Evolutionary conservation across 495 filamentous ascomycete genomes (phyloP), one percentile per base, ranked within the genome.

Genomic region (Chaetomidium leptoderma): DNA sequence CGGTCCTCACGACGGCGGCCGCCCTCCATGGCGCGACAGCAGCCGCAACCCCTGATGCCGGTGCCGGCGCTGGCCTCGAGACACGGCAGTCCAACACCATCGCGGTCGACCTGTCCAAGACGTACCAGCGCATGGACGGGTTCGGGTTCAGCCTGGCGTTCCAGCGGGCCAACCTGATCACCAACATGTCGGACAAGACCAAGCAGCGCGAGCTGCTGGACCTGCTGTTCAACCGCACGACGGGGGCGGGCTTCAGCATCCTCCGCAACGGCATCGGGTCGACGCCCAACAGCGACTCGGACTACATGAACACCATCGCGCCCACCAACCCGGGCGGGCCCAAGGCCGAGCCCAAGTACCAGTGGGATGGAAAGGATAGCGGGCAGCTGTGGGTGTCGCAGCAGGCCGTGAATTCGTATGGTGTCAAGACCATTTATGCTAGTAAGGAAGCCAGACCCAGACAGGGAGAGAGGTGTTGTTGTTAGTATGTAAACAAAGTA

Each of bases 261-360:
- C 58, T 84, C 37, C 78, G 81, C 8, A 81, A 79, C 57, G 77
- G 81, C 21, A 80, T 84, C 63, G 80, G 80, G 9, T 80, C 78
- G 0, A 73, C 69, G 46, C 70, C 72, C 3, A 71, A 74, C 64
- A 70, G 66, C 44, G 64, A 64, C 42, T 68, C 63, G 26, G 78
- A 81, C 64, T 70, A 74, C 46, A 78, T 78, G 74, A 74, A 78
- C 61, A 72, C 73, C 1, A 75, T 79, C 23, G 72, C 72, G 30
- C 78, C 79, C 0, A 72, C 67, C 57, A 69, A 70, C 53, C 78
- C 79, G 7, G 74, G 74, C 17, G 63, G 67, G 24, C 73, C 80
- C 0, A 63, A 49, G n/a, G 69, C 68, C 0, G 55, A 65, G 27
- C 74, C 76, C 1, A 60, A 73, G 35, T 83, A 82, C 54, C 43